Conservation (phyloP, 306 rosid species). For the Mimosa pudica region DNA sequence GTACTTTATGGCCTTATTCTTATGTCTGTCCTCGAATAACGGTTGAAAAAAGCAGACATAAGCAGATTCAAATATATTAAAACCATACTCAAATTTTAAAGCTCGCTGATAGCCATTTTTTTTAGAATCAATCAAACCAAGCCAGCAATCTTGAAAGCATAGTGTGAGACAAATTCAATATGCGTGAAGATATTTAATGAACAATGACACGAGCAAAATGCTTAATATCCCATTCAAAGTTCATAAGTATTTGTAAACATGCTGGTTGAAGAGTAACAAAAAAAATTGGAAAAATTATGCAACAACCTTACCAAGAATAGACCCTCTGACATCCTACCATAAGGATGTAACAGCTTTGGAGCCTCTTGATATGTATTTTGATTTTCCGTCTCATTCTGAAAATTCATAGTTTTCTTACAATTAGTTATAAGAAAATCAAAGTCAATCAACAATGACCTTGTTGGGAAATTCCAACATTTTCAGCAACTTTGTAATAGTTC, state of each 20-base stretch:
- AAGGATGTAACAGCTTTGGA: constrained; percentile 83
- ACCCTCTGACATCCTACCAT: constrained; percentile 86
- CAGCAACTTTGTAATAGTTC: constrained; percentile 17
- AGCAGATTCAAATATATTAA: constrained; percentile 9
- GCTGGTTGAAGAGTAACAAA: constrained; percentile 18
- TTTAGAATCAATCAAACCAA: constrained; percentile 22
- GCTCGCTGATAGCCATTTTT: constrained; percentile 8
- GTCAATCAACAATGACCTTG: constrained; percentile 17
- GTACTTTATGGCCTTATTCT: constrained; percentile 9
- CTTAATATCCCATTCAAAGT: constrained; percentile 10
- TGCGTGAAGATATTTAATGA: not conserved
- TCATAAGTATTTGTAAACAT: constrained; percentile 7
- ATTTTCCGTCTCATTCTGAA: constrained; percentile 64
- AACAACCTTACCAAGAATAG: constrained; percentile 74
- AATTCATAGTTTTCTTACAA: constrained; percentile 32
- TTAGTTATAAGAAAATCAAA: constrained; percentile 29
- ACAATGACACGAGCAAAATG: not conserved
- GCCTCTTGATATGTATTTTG: constrained; percentile 57
- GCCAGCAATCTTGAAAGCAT: constrained; percentile 31
- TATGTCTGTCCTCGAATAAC: constrained; percentile 33
- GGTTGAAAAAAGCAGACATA: constrained; percentile 29
- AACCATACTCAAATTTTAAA: constrained; percentile 25
- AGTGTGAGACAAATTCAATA: constrained; percentile 20
- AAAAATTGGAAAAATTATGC: constrained; percentile 24
- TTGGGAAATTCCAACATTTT: constrained; percentile 21